Conservation (phyloP, 164 flowering plant species). For the Umbilicus rupestris region DNA sequence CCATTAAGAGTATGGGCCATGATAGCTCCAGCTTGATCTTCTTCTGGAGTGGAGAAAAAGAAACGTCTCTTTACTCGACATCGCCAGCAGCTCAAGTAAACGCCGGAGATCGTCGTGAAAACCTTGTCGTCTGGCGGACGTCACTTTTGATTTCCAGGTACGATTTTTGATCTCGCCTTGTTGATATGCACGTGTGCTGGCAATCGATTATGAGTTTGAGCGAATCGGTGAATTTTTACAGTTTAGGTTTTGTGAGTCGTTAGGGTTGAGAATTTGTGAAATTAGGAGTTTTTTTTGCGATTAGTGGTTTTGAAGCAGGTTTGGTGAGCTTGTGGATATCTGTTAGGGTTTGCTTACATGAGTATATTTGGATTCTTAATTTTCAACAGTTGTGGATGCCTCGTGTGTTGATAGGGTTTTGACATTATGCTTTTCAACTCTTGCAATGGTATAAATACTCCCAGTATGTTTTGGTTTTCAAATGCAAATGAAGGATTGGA, state of each 20-base stretch:
- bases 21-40: not conserved
- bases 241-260: not conserved
- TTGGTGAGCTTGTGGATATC: not conserved
- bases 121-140: not conserved
- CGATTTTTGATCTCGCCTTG: not conserved
- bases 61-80: not conserved
- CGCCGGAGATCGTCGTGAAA: not conserved
- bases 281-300: not conserved
- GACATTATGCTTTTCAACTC: too few relatives aligned
- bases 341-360: too few relatives aligned
- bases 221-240: not conserved
- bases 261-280: not conserved
- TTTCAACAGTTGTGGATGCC: too few relatives aligned
- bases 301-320: not conserved
- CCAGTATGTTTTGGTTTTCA: too few relatives aligned
- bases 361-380: too few relatives aligned
- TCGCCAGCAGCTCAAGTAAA: too few relatives aligned
- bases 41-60: constrained; percentile 4
- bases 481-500: too few relatives aligned
- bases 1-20: too few relatives aligned
- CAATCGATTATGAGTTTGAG: not conserved
- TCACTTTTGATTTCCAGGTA: not conserved
- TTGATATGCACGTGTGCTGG: too few relatives aligned
- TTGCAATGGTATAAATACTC: too few relatives aligned
- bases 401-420: too few relatives aligned